Evolutionary conservation across 2,329 filamentous ascomycete genomes (phyloP).

Genomic region (Fusarium ambrosium): DNA sequence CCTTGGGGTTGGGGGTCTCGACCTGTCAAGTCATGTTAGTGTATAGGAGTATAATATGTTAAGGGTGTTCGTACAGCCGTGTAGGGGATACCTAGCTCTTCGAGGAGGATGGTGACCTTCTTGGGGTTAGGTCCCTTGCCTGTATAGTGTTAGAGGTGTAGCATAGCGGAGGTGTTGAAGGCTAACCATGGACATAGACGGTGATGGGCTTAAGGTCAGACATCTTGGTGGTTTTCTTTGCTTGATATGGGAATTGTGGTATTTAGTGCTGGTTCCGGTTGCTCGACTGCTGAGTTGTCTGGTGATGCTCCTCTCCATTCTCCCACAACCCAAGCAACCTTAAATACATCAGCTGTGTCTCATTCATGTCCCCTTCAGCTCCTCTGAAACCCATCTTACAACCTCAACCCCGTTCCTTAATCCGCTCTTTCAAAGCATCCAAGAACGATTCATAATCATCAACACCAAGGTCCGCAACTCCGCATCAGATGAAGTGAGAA

Average conservation of each 20-base stretch:
- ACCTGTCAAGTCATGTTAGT: slow-evolving; percentile 24
- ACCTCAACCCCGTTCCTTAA: not conserved
- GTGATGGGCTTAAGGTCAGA: slow-evolving; percentile 34
- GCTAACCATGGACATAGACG: slow-evolving; percentile 31
- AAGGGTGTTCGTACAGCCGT: slow-evolving; percentile 35
- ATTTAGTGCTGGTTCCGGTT: not conserved
- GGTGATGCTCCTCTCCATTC: not conserved
- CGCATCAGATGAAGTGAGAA: not conserved
- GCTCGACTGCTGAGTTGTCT: not conserved
- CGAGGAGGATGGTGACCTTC: slow-evolving; percentile 53
- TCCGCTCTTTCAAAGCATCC: not conserved
- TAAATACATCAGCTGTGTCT: not conserved
- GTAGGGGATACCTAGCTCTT: slow-evolving; percentile 55
- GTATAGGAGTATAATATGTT: not conserved
- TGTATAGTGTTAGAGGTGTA: slow-evolving; percentile 4
- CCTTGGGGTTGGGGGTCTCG: slow-evolving; percentile 44
- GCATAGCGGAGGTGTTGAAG: not conserved
- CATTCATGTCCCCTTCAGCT: not conserved
- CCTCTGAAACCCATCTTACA: not conserved
- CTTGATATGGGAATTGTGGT: not conserved
- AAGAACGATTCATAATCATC: not conserved
- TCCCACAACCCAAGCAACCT: not conserved
- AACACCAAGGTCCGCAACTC: not conserved
- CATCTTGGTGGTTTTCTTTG: slow-evolving; percentile 14
- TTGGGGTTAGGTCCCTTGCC: slow-evolving; percentile 49